phyloP scores from a whole-genome alignment of 306 rosid species.

The Cotoneaster glaucophyllus region DNA sequence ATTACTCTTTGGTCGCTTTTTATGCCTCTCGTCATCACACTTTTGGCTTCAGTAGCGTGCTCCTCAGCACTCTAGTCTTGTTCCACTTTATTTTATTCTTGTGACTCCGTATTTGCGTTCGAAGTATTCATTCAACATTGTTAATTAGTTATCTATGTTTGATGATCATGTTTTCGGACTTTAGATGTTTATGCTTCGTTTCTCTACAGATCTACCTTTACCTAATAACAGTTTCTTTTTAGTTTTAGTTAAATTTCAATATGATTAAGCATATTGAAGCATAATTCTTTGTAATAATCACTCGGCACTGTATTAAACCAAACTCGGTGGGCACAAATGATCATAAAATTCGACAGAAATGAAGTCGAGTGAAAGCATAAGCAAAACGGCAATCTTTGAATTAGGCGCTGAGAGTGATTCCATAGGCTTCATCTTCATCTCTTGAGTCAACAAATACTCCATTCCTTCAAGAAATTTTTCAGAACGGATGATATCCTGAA shows the following conservation, averaged over 20 bases:
- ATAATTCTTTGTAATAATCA: too few species aligned
- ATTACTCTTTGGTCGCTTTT: conserved; percentile 9
- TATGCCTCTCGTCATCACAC: conserved; percentile 16
- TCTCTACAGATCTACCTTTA: not conserved
- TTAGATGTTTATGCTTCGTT: not conserved
- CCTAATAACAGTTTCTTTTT: not conserved
- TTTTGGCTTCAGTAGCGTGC: conserved; percentile 9
- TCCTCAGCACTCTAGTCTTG: conserved; percentile 2
- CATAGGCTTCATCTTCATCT: not conserved
- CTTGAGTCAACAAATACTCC: too few species aligned
- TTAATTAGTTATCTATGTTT: conserved; percentile 1
- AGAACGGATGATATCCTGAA: conserved; percentile 9
- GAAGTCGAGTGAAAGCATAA: not conserved
- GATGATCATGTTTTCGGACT: not conserved
- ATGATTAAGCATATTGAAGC: not conserved
- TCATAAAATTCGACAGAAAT: not conserved
- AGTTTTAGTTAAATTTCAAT: not conserved
- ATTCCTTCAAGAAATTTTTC: not conserved
- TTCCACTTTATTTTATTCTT: not conserved
- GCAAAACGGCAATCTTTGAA: too few species aligned
- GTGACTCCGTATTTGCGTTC: not conserved
- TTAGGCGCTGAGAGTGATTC: too few species aligned
- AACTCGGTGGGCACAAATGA: not conserved
- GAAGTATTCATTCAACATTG: not conserved
- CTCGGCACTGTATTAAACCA: too few species aligned